These are phyloP conservation scores for Acorus calamus DNA, from an alignment of 106 monocot species.

Conservation along the genomic window DNA sequence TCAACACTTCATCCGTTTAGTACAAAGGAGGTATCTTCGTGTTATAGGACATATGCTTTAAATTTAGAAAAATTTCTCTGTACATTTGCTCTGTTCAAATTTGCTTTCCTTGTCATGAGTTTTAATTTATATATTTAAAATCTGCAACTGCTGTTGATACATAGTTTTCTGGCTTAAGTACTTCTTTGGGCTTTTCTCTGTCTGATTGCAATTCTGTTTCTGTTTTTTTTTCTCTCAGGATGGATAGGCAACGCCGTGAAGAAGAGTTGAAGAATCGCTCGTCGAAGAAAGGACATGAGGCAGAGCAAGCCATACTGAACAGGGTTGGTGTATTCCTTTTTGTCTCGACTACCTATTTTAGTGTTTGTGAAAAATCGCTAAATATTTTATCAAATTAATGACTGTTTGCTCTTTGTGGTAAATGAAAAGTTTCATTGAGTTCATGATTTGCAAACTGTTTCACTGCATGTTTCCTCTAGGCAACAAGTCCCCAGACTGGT, in stretches of 20 bases:
- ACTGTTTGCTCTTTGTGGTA: conserved; percentile 1
- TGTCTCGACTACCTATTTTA: not conserved
- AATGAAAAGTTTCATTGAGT: too few species aligned
- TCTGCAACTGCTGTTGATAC: too few species aligned
- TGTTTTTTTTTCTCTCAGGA: conserved; percentile 28
- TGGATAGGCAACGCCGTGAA: conserved; percentile 89
- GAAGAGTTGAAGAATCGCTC: conserved; percentile 76
- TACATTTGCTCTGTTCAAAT: too few species aligned
- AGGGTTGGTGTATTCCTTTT: conserved; percentile 30
- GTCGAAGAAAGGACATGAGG: conserved; percentile 71
- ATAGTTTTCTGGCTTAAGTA: not conserved
- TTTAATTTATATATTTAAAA: not conserved
- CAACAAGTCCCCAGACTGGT: conserved; percentile 83
- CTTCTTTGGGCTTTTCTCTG: not conserved
- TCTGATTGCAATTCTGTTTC: not conserved
- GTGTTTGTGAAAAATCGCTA: not conserved
- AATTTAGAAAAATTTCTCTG: too few species aligned
- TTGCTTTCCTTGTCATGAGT: not conserved
- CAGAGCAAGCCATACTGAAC: conserved; percentile 64
- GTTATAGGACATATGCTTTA: too few species aligned
- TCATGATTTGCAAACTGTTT: too few species aligned
- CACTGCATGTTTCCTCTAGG: conserved; percentile 21
- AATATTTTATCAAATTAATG: conserved; percentile 4
- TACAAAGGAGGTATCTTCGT: conserved; percentile 47
- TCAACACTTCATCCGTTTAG: conserved; percentile 71